A percentile compares a stretch with the other conserved stretches of the same genome.
These are phyloP conservation scores for Elsinoe arachidis DNA, from an alignment of 2,329 filamentous ascomycete genomes.

Conservation along the genomic window DNA sequence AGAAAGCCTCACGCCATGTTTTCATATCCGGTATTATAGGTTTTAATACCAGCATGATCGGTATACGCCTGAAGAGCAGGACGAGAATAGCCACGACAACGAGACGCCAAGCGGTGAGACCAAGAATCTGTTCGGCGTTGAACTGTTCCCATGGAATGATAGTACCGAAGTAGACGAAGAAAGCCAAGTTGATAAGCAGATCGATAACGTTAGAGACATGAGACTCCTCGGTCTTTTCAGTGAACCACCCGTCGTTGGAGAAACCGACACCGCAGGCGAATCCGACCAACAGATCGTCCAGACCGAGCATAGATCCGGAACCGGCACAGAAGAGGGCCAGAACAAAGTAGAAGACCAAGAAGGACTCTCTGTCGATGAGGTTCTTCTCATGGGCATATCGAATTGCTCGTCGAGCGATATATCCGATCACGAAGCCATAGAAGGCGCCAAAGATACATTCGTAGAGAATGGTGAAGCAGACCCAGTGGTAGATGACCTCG, in stretches of 20 bases:
- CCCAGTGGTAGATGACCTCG: slow-evolving; percentile 73
- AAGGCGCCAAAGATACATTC: slow-evolving; percentile 90
- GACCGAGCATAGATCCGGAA: slow-evolving; percentile 78
- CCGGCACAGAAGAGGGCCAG: slow-evolving; percentile 92
- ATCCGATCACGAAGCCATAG: slow-evolving; percentile 80
- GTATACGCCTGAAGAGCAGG: slow-evolving; percentile 90
- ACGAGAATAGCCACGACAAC: slow-evolving; percentile 92
- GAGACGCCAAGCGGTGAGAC: slow-evolving; percentile 77
- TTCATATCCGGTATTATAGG: slow-evolving; percentile 94
- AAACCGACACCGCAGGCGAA: slow-evolving; percentile 97
- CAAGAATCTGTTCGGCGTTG: slow-evolving; percentile 60
- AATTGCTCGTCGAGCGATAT: slow-evolving; percentile 83
- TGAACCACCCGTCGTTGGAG: slow-evolving; percentile 98
- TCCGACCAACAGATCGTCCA: slow-evolving; percentile 89
- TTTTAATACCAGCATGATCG: slow-evolving; percentile 85
- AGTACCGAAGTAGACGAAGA: slow-evolving; percentile 95
- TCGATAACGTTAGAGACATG: slow-evolving; percentile 99
- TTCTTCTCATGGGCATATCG: slow-evolving; percentile 75
- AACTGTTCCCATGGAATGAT: slow-evolving; percentile 95
- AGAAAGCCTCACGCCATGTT: slow-evolving; percentile 93
- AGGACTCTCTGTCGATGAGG: slow-evolving; percentile 90
- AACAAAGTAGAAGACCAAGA: slow-evolving; percentile 97
- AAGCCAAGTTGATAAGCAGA: slow-evolving; percentile 88
- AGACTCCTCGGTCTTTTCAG: slow-evolving; percentile 94
- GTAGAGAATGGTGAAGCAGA: slow-evolving; percentile 83